Base-by-base conservation (phyloP, 306 rosid species). In the Rosa lucieae region DNA sequence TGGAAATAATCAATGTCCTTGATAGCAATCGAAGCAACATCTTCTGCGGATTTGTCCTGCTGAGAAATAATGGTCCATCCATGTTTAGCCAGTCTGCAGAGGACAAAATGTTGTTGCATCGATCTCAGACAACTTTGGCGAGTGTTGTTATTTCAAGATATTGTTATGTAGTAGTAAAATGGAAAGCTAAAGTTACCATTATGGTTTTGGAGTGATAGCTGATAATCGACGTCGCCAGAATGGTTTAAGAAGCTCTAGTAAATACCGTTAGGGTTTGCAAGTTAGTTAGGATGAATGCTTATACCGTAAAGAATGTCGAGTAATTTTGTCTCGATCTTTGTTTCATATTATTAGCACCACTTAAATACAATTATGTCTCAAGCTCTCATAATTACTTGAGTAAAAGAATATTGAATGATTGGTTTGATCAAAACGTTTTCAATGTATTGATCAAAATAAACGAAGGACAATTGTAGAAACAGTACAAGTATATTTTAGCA, bases 1-100 rank as follows among this genome's bases (percentile, higher is more conserved):
- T 72, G 72, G 71, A 74, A 62, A 35, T 8, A 42, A 59, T 61
- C 69, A 76, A 78, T 78, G 90, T 87, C 86, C 59, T 86, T 79
- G 83, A 88, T 88, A 75, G 78, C 67, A 83, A 69, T 79, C 69
- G 85, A 82, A 79, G 79, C 87, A 90, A 83, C 69, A 80, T 81
- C 83, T 85, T 84, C 73, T 82, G 72, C 75, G 80, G 86, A 82
- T 89, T 56, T 87, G 85, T 82, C 86, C 76, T 80, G 79, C 74
- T 79, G 83, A 70, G 71, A 18, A 40, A 56, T 72, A 83, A 77
- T 75, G 78, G 80, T 80, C 84, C 82, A 74, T 78, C 87, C 84
- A 65, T 82, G 82, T 76, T 73, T 68, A 77, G 61, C 79, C 78
- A 79, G 42, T 62, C 18, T 32, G 76, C 75, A 59, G 62, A 81